Evolutionary conservation across 2,329 filamentous ascomycete genomes (phyloP).

Genomic region (Fusarium tanahbumbuense): DNA sequence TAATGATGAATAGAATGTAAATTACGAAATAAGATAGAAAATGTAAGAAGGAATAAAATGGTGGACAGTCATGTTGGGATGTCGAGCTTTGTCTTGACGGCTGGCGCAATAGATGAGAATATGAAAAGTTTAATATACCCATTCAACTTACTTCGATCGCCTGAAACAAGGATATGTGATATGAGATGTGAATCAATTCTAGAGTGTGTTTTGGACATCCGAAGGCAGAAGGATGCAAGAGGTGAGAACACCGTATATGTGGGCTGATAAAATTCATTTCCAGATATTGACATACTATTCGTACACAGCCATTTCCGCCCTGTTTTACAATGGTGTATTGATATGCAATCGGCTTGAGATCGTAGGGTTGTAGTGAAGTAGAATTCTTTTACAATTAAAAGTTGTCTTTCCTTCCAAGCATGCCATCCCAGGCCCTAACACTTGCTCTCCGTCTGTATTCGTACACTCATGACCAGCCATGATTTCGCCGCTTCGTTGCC

Average conservation of each 20-base stretch:
- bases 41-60: slow-evolving; percentile 10
- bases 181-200: not conserved
- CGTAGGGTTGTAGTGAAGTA: not conserved
- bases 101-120: slow-evolving; percentile 40
- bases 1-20: slow-evolving; percentile 45
- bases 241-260: not conserved
- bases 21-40: slow-evolving; percentile 3
- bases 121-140: slow-evolving; percentile 49
- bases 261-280: not conserved
- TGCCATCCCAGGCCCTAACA: not conserved
- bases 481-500: not conserved
- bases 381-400: slow-evolving; percentile 4
- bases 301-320: not conserved
- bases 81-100: slow-evolving; percentile 23
- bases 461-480: not conserved
- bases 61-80: slow-evolving; percentile 9
- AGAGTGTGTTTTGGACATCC: not conserved
- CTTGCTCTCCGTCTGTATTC: not conserved
- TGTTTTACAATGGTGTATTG: not conserved
- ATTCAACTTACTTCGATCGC: slow-evolving; percentile 8
- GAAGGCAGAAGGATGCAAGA: not conserved
- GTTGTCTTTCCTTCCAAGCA: not conserved
- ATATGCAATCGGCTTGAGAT: not conserved
- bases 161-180: not conserved
- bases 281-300: too few relatives aligned